phyloP scores from a whole-genome alignment of 208 protist species.

The Trypanosoma scelopori region DNA sequence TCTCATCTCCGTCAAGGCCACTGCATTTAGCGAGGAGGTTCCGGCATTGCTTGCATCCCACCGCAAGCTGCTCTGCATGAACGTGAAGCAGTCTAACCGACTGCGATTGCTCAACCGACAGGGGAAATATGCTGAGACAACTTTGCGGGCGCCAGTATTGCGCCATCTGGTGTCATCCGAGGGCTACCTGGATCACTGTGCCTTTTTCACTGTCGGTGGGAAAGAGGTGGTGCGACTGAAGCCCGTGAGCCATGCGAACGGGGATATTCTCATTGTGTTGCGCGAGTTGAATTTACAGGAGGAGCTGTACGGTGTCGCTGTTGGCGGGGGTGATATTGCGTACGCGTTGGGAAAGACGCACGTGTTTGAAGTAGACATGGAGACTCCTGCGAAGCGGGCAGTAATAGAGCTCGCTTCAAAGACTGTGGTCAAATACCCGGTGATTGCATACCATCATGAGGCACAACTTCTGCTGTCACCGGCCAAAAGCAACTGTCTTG shows the following conservation, averaged over 20 bases:
- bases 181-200: slow-evolving; percentile 41
- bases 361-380: slow-evolving; percentile 70
- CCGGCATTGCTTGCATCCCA: slow-evolving; percentile 61
- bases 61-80: slow-evolving; percentile 78
- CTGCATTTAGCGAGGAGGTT: slow-evolving; percentile 42
- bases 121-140: slow-evolving; percentile 67
- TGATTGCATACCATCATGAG: slow-evolving; percentile 65
- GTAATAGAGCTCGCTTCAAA: slow-evolving; percentile 49
- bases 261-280: slow-evolving; percentile 51
- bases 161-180: slow-evolving; percentile 64
- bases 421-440: slow-evolving; percentile 59
- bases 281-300: slow-evolving; percentile 52
- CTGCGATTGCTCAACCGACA: slow-evolving; percentile 74
- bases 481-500: slow-evolving; percentile 68
- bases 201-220: slow-evolving; percentile 78
- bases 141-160: slow-evolving; percentile 44
- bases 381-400: slow-evolving; percentile 33
- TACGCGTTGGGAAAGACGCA: slow-evolving; percentile 64
- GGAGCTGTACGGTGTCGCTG: slow-evolving; percentile 56
- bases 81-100: slow-evolving; percentile 76
- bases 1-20: slow-evolving; percentile 68
- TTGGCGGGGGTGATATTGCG: slow-evolving; percentile 54
- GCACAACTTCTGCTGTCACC: slow-evolving; percentile 67
- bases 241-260: slow-evolving; percentile 67
- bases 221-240: slow-evolving; percentile 58